phyloP scores from a whole-genome alignment of 2,329 filamentous ascomycete genomes.

The Metarhizium guizhouense region DNA sequence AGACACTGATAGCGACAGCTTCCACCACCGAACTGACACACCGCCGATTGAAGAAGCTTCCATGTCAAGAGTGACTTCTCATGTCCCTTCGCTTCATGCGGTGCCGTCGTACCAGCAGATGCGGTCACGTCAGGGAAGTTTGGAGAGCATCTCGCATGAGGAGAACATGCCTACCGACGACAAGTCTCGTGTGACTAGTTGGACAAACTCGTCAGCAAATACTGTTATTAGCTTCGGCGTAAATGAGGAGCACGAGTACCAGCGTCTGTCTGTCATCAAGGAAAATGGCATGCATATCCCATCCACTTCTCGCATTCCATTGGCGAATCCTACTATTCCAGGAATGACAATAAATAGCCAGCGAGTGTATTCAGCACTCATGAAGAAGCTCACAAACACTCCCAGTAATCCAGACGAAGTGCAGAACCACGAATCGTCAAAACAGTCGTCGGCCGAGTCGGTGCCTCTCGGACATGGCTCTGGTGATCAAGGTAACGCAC shows the following conservation, averaged over 20 bases:
- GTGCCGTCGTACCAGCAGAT: conserved; percentile 36
- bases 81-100: conserved; percentile 40
- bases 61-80: conserved; percentile 39
- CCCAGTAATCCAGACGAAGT: conserved; percentile 12
- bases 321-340: conserved; percentile 11
- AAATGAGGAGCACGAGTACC: conserved; percentile 37
- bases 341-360: conserved; percentile 39
- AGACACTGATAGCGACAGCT: conserved; percentile 19
- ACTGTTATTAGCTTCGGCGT: conserved; percentile 37
- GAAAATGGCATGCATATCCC: conserved; percentile 37
- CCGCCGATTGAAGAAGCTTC: conserved; percentile 30
- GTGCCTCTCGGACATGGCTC: conserved; percentile 10
- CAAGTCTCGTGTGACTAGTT: conserved; percentile 62
- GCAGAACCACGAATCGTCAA: background rate
- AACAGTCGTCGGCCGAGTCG: background rate
- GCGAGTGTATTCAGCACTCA: conserved; percentile 55
- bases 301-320: conserved; percentile 21
- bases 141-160: conserved; percentile 38
- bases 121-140: conserved; percentile 44
- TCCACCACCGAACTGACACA: conserved; percentile 23
- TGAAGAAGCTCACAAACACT: conserved; percentile 41
- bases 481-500: conserved; percentile 5
- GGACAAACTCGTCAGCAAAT: conserved; percentile 55
- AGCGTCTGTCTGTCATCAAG: conserved; percentile 56
- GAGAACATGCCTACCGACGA: conserved; percentile 34